phyloP scores from a whole-genome alignment of 2,329 filamentous ascomycete species.

The Acrocalymma vagum region DNA sequence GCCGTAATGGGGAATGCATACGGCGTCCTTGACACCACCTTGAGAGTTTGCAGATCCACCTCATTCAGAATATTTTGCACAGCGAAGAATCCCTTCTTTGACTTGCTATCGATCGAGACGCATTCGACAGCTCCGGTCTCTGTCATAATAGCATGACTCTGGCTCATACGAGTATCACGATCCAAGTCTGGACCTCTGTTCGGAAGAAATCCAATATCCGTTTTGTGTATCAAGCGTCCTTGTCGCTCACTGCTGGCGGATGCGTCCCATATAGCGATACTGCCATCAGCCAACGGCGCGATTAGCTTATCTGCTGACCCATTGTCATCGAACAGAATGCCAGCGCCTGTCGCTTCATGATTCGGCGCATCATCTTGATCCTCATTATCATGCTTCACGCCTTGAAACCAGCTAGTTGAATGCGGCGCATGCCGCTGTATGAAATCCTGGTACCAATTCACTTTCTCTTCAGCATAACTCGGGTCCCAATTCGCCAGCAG shows the following conservation, averaged over 20 bases:
- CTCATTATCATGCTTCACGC: slow-evolving; percentile 56
- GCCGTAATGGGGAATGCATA: slow-evolving; percentile 88
- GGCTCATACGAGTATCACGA: slow-evolving; percentile 53
- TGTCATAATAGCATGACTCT: slow-evolving; percentile 68
- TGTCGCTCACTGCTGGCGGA: slow-evolving; percentile 61
- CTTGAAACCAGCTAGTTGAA: slow-evolving; percentile 79
- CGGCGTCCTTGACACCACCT: slow-evolving; percentile 71
- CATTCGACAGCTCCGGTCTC: slow-evolving; percentile 79
- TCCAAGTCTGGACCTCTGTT: slow-evolving; percentile 56
- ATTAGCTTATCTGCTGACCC: slow-evolving; percentile 69
- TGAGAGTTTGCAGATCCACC: slow-evolving; percentile 79
- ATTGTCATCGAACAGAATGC: slow-evolving; percentile 65
- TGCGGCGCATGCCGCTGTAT: slow-evolving; percentile 81
- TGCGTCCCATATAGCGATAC: slow-evolving; percentile 83
- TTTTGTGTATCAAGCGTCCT: slow-evolving; percentile 72
- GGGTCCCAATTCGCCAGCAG: slow-evolving; percentile 86
- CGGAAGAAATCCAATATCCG: slow-evolving; percentile 72
- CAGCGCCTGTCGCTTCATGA: slow-evolving; percentile 77
- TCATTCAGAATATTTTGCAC: slow-evolving; percentile 80
- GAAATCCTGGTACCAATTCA: slow-evolving; percentile 90
- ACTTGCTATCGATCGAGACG: slow-evolving; percentile 77
- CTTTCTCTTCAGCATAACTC: slow-evolving; percentile 72
- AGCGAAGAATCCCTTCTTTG: slow-evolving; percentile 78
- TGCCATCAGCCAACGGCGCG: slow-evolving; percentile 84
- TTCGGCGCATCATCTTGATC: slow-evolving; percentile 52